Evolutionary conservation across 129 eudicot genomes (phyloP).

Genomic region (Artemisia tridentata): DNA sequence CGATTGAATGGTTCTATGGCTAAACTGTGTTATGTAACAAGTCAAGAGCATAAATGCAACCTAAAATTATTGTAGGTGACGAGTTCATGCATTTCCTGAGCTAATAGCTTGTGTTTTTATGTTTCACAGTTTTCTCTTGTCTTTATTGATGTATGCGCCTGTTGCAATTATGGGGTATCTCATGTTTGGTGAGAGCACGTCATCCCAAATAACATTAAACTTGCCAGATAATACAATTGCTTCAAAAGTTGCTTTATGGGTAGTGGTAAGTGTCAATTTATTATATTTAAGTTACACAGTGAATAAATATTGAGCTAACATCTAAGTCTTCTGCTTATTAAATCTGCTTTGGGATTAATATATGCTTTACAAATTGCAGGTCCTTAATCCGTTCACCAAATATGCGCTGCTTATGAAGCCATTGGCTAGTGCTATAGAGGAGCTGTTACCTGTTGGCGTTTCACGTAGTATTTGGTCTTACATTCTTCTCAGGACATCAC

Average conservation of each 20-base stretch:
- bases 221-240: constrained; percentile 55
- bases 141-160: constrained; percentile 56
- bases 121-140: constrained; percentile 62
- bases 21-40: not conserved
- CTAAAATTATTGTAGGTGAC: not conserved
- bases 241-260: constrained; percentile 87
- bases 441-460: constrained; percentile 57
- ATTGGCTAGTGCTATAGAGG: constrained; percentile 83
- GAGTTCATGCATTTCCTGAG: not conserved
- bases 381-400: constrained; percentile 82
- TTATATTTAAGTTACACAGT: not conserved
- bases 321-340: constrained; percentile 16
- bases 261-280: constrained; percentile 55
- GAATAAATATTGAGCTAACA: not conserved
- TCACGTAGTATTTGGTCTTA: constrained; percentile 48
- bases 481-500: constrained; percentile 58
- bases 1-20: not conserved
- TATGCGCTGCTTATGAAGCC: constrained; percentile 88
- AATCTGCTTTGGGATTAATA: not conserved
- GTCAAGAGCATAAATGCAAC: not conserved
- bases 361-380: constrained; percentile 44
- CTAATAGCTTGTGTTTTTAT: constrained; percentile 8
- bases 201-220: constrained; percentile 83
- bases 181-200: constrained; percentile 81
- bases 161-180: constrained; percentile 81